phyloP scores from a whole-genome alignment of 1,139 yeast genomes.

The Yamadazyma dendronema region DNA sequence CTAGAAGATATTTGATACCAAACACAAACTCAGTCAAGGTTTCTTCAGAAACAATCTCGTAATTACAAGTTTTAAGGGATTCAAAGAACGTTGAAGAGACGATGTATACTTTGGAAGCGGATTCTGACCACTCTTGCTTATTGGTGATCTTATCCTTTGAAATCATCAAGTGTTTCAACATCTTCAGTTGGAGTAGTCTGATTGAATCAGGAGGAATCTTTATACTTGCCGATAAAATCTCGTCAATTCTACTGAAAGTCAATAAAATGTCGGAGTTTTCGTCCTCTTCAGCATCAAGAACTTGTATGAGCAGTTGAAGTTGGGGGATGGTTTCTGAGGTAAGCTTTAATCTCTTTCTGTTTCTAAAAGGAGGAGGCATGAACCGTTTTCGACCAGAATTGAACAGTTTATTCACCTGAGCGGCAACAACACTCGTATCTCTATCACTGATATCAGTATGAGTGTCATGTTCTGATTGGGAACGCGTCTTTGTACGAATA shows the following conservation, averaged over 20 bases:
- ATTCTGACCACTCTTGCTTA: neutral
- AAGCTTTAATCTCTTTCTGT: neutral
- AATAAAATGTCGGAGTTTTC: neutral
- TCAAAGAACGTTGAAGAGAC: neutral
- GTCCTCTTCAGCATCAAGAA: neutral
- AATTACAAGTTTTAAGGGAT: neutral
- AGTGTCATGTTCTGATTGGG: too few species aligned
- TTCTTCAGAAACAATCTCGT: constrained; percentile 1
- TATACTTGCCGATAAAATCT: neutral
- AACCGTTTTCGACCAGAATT: neutral
- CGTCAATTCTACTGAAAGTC: neutral
- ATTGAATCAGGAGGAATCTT: neutral
- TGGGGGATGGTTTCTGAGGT: neutral
- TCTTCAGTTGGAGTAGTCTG: neutral
- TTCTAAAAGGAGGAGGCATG: neutral
- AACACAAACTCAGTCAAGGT: neutral
- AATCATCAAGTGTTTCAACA: neutral
- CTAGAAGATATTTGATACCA: neutral
- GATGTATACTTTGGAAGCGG: neutral
- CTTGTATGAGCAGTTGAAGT: neutral
- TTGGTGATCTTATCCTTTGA: neutral
- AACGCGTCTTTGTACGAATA: neutral
- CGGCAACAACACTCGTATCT: too few species aligned
- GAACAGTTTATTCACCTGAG: too few species aligned
- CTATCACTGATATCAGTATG: too few species aligned